These are phyloP conservation scores for Moricandia arvensis DNA, from an alignment of 345 rosid species.

Conservation along the genomic window DNA sequence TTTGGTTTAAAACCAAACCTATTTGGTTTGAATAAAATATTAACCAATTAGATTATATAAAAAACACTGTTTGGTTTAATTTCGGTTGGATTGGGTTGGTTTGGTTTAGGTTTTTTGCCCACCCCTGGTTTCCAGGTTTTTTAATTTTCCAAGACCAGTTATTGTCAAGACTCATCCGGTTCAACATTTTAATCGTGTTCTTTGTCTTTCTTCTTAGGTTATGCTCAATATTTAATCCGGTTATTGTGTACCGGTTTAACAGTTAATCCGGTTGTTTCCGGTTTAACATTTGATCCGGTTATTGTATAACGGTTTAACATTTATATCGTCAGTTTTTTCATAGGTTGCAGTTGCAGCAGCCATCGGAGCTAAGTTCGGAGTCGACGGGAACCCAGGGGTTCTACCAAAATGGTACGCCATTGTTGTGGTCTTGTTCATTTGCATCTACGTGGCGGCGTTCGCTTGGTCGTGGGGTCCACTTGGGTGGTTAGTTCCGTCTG, in stretches of 20 bases:
- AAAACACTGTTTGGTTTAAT: too few species aligned
- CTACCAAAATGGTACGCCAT: constrained; percentile 84
- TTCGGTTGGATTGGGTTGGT: too few species aligned
- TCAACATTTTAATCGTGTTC: too few species aligned
- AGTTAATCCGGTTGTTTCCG: neutral
- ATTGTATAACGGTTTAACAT: neutral
- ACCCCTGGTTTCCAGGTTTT: too few species aligned
- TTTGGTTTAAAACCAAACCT: too few species aligned
- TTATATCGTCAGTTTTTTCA: neutral
- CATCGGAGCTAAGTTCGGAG: constrained; percentile 83
- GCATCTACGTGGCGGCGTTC: constrained; percentile 76
- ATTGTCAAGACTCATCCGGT: too few species aligned
- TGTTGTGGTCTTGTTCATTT: constrained; percentile 82
- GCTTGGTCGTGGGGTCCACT: constrained; percentile 99
- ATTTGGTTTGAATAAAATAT: too few species aligned
- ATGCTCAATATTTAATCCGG: too few species aligned
- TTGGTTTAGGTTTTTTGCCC: too few species aligned
- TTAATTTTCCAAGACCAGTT: too few species aligned
- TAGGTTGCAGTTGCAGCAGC: constrained; percentile 53
- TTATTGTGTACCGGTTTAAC: neutral
- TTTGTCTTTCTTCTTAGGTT: too few species aligned
- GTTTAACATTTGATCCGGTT: neutral
- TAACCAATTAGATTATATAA: too few species aligned
- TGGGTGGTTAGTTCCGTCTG: constrained; percentile 91
- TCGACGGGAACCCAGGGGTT: constrained; percentile 54